Conservation (phyloP, 768 basidiomycete species). For the Tephrocybe sp. region DNA sequence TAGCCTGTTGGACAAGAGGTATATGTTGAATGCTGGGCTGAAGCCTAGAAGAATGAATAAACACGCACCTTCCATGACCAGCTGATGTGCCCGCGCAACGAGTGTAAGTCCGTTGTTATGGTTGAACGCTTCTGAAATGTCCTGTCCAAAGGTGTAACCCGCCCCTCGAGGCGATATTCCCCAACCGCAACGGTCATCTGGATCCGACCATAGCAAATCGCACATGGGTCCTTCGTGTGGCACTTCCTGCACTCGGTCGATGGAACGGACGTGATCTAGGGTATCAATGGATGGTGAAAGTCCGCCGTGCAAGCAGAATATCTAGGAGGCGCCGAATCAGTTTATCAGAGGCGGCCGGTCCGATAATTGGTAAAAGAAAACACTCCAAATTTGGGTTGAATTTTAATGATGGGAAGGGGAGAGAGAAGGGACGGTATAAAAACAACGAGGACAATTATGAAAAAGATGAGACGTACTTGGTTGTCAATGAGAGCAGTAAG, state of each 20-base stretch:
- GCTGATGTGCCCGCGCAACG: constrained; percentile 90
- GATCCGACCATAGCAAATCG: constrained; percentile 98
- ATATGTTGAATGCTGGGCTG: constrained; percentile 2
- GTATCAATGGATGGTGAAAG: constrained; percentile 99
- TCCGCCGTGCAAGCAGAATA: constrained; percentile 98
- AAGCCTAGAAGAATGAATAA: not conserved
- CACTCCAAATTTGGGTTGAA: constrained; percentile 10
- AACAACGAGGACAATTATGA: constrained; percentile 3
- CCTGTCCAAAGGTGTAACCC: constrained; percentile 98
- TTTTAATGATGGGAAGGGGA: constrained; percentile 5
- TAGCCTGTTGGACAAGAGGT: constrained; percentile 47
- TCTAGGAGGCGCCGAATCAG: constrained; percentile 46
- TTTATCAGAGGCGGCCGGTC: constrained; percentile 15
- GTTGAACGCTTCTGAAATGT: constrained; percentile 98
- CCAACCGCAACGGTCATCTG: constrained; percentile 99
- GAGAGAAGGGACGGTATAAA: constrained; percentile 6
- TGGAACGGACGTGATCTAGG: constrained; percentile 97
- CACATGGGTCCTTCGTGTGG: constrained; percentile 99
- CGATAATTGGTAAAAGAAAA: constrained; percentile 7
- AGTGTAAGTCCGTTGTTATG: constrained; percentile 98
- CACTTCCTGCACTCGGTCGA: constrained; percentile 98
- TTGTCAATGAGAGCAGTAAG: constrained; percentile 98
- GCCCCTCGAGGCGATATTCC: constrained; percentile 98
- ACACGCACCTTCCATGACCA: constrained; percentile 91
- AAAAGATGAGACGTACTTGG: constrained; percentile 66